A percentile compares a stretch with the other conserved stretches of the same genome.
Evolutionary conservation across 2,329 filamentous ascomycete genomes (phyloP).

Genomic region (Trichoderma breve): DNA sequence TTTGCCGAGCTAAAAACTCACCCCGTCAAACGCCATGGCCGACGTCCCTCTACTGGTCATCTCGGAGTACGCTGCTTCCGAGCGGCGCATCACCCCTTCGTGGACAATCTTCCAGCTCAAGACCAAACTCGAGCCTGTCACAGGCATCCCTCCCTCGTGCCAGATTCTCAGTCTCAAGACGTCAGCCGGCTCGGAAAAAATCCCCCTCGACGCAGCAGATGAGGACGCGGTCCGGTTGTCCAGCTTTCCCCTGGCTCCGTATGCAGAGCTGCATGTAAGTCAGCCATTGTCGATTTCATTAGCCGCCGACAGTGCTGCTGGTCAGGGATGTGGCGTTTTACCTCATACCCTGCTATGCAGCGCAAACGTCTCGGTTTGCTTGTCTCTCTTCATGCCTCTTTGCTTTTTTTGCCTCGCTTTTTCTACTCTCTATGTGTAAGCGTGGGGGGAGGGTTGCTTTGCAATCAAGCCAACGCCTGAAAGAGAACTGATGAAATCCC

Average conservation of each 20-base stretch:
- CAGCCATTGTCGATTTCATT: constrained; percentile 23
- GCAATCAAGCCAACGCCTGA: constrained; percentile 8
- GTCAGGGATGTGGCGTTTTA: constrained; percentile 11
- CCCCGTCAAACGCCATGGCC: constrained; percentile 46
- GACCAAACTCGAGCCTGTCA: constrained; percentile 85
- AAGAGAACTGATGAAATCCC: constrained; percentile 4
- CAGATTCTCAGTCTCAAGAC: constrained; percentile 75
- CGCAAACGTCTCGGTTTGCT: constrained; percentile 23
- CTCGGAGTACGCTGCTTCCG: constrained; percentile 75
- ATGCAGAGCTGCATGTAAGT: constrained; percentile 80
- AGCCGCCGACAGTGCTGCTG: constrained; percentile 13
- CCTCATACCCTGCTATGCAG: background rate
- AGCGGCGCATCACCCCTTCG: constrained; percentile 86
- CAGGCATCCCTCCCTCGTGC: constrained; percentile 77
- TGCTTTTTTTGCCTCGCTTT: background rate
- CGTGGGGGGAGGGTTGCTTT: background rate
- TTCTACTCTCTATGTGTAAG: background rate
- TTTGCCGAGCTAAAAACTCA: constrained; percentile 25
- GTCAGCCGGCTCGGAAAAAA: constrained; percentile 50
- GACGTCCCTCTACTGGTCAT: constrained; percentile 74
- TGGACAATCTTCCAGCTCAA: constrained; percentile 88
- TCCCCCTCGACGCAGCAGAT: constrained; percentile 66
- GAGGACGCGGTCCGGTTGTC: constrained; percentile 68
- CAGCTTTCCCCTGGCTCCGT: constrained; percentile 65
- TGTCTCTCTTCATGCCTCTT: background rate